A percentile compares a stretch with the other conserved stretches of the same genome.
Conservation (phyloP, 805 yeast species). For the Saccharomycopsis sp. region DNA sequence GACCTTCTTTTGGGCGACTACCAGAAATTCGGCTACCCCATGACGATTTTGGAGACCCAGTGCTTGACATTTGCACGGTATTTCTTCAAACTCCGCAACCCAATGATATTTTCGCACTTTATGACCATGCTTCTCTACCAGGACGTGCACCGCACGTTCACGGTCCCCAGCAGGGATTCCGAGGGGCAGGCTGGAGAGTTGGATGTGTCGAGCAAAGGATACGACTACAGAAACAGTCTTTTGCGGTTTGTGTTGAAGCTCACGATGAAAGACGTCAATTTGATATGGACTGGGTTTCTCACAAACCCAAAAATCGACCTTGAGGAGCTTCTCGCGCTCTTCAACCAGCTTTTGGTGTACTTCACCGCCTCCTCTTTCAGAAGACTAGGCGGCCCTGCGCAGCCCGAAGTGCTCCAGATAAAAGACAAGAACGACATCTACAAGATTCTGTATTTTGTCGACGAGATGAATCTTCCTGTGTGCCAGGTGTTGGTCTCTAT, state of each 20-base stretch:
- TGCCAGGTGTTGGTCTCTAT: conserved; percentile 35
- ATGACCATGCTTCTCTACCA: background rate
- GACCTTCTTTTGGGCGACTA: background rate
- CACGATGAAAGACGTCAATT: background rate
- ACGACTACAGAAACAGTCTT: background rate
- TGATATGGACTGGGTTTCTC: background rate
- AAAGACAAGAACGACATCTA: conserved; percentile 15
- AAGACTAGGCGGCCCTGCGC: background rate
- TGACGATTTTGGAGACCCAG: background rate
- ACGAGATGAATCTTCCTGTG: conserved; percentile 37
- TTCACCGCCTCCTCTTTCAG: background rate
- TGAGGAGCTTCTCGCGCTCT: conserved; percentile 19
- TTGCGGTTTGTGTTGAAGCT: background rate
- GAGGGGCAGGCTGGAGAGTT: no score
- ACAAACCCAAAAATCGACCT: conserved; percentile 13
- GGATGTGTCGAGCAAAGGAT: background rate
- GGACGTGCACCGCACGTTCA: background rate
- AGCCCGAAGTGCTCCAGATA: conserved; percentile 6
- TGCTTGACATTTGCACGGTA: background rate
- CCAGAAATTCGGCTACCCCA: background rate
- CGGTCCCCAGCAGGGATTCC: background rate
- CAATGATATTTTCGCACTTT: background rate
- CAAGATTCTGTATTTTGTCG: conserved; percentile 25
- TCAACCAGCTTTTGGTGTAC: conserved; percentile 18
- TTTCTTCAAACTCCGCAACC: background rate